These are phyloP conservation scores for Lunularia cruciata DNA, from an alignment of 225 moss, liverwort and hornwort genomes.

Conservation along the genomic window DNA sequence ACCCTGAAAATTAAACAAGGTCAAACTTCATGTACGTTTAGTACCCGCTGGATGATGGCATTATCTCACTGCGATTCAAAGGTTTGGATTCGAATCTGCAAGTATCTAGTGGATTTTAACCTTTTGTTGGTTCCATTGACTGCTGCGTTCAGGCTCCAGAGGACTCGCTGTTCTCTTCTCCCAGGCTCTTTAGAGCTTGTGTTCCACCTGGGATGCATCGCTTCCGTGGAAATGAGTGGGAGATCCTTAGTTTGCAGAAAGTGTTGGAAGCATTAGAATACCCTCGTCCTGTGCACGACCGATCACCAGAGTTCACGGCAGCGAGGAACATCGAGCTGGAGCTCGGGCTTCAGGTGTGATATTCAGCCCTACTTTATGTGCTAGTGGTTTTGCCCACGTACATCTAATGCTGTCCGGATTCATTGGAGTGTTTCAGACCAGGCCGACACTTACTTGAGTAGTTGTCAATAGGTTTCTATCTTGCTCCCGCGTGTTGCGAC, in stretches of 20 bases:
- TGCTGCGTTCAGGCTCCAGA: constrained; percentile 61
- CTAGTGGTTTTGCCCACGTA: neutral
- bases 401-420: no score
- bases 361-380: neutral
- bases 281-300: constrained; percentile 53
- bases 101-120: no score
- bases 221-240: constrained; percentile 83
- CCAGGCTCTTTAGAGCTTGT: constrained; percentile 86
- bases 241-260: constrained; percentile 58
- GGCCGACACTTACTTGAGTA: neutral
- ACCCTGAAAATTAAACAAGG: no score
- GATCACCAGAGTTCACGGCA: constrained; percentile 54
- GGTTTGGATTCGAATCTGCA: no score
- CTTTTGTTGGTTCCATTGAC: neutral
- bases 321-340: constrained; percentile 85
- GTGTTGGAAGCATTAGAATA: constrained; percentile 60
- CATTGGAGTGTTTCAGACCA: neutral
- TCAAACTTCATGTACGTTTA: no score
- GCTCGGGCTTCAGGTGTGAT: constrained; percentile 88
- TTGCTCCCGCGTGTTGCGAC: no score
- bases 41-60: no score
- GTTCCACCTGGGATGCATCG: constrained; percentile 97
- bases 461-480: no score
- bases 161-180: constrained; percentile 61
- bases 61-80: no score